Evolutionary conservation across 2,329 filamentous ascomycete species (phyloP).

Genomic region (Parasarocladium wereldwijsianum): DNA sequence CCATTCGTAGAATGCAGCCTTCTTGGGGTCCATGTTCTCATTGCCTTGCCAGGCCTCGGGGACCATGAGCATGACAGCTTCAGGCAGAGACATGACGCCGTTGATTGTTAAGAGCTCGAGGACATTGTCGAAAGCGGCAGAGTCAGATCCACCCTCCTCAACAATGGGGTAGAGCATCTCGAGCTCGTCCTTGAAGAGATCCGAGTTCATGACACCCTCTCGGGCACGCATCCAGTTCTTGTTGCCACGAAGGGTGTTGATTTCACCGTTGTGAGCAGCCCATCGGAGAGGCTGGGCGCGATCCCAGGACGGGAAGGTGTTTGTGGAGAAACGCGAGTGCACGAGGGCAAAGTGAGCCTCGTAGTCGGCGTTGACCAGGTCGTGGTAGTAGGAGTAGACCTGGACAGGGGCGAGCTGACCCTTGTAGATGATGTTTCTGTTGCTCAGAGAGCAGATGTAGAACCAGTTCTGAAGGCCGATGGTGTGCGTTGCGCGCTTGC

Average conservation of each 20-base stretch:
- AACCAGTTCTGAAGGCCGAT: conserved; percentile 98
- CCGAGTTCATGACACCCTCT: conserved; percentile 87
- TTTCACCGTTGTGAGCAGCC: conserved; percentile 97
- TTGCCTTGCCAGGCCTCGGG: conserved; percentile 98
- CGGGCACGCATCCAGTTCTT: conserved; percentile 99
- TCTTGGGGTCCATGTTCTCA: conserved; percentile 77
- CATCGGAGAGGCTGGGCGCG: conserved; percentile 90
- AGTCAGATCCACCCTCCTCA: conserved; percentile 92
- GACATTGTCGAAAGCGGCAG: conserved; percentile 93
- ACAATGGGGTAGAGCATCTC: conserved; percentile 87
- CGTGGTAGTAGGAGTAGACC: conserved; percentile 97
- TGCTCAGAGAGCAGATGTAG: conserved; percentile 90
- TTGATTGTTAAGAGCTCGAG: conserved; percentile 90
- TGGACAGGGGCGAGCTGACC: conserved; percentile 87
- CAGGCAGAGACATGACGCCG: conserved; percentile 83
- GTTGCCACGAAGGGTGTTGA: conserved; percentile 92
- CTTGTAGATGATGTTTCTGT: conserved; percentile 99
- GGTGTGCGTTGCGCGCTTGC: conserved; percentile 88
- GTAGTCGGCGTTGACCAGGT: conserved; percentile 92
- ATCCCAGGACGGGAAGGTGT: conserved; percentile 98
- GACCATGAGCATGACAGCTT: conserved; percentile 97
- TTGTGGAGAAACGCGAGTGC: conserved; percentile 94
- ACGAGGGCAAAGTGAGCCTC: conserved; percentile 94
- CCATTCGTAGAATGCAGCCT: conserved; percentile 97
- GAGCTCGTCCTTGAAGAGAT: conserved; percentile 83